phyloP scores from a whole-genome alignment of 2,329 filamentous ascomycete species.

The Trichoderma semiorbis region DNA sequence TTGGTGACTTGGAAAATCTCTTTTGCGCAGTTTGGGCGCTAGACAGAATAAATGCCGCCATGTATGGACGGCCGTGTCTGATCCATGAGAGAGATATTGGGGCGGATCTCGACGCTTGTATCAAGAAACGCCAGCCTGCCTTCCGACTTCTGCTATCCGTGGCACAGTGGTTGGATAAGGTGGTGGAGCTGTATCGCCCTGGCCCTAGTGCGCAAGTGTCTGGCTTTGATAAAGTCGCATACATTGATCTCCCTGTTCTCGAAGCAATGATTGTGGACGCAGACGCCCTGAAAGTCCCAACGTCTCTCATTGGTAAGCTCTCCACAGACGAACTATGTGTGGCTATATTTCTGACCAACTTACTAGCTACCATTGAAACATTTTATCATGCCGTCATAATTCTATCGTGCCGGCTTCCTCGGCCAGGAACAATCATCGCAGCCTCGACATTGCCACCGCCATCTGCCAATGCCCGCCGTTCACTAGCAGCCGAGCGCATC shows the following conservation, averaged over 20 bases:
- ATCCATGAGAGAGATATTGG: conserved; percentile 60
- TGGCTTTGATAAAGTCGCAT: conserved; percentile 41
- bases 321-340: not conserved
- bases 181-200: conserved; percentile 59
- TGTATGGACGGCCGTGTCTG: conserved; percentile 57
- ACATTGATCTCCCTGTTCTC: conserved; percentile 54
- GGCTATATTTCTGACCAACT: not conserved
- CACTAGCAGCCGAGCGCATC: conserved; percentile 56
- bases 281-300: conserved; percentile 47
- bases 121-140: conserved; percentile 48
- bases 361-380: conserved; percentile 55
- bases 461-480: conserved; percentile 54
- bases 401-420: conserved; percentile 55
- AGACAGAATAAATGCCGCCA: conserved; percentile 56
- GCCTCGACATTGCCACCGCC: conserved; percentile 44
- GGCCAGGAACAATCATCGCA: conserved; percentile 37
- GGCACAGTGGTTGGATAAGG: conserved; percentile 53
- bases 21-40: conserved; percentile 61
- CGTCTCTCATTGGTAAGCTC: conserved; percentile 46
- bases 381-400: conserved; percentile 64
- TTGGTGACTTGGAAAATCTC: conserved; percentile 45
- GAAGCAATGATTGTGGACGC: conserved; percentile 56
- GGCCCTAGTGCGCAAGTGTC: conserved; percentile 40
- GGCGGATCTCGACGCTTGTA: conserved; percentile 49
- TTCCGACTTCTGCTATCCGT: conserved; percentile 57